Conservation (phyloP, 345 rosid species). For the Angophora floribunda region DNA sequence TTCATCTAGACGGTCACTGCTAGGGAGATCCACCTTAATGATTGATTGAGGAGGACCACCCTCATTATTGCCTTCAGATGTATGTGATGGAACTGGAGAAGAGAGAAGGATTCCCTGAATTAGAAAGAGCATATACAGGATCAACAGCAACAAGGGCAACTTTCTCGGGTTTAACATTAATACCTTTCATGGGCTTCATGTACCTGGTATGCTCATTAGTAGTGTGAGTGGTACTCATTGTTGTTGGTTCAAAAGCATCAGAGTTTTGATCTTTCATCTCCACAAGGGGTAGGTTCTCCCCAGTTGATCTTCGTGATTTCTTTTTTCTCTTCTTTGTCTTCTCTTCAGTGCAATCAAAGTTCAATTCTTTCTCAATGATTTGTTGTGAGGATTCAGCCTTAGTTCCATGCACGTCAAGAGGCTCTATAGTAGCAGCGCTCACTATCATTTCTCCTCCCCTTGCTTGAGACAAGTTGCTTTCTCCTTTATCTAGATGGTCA, state of each 20-base stretch:
- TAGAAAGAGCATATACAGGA: background rate
- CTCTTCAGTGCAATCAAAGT: background rate
- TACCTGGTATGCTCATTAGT: background rate
- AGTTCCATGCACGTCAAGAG: background rate
- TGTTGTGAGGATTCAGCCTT: background rate
- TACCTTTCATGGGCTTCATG: background rate
- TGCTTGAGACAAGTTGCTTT: background rate
- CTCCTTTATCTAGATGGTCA: background rate
- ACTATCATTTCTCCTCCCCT: background rate
- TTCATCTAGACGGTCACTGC: background rate
- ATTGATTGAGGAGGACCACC: constrained; percentile 2
- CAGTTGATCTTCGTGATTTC: background rate
- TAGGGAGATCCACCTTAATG: background rate
- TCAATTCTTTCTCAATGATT: background rate
- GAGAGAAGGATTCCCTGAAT: background rate
- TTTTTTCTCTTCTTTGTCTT: background rate
- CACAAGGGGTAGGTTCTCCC: background rate
- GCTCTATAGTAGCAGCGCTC: background rate
- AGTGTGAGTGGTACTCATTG: background rate
- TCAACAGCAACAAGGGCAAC: background rate
- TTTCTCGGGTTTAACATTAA: background rate
- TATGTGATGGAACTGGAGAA: background rate
- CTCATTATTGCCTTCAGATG: constrained; percentile 3
- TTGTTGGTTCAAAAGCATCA: background rate
- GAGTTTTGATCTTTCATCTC: background rate